Base-by-base conservation (phyloP, 495 filamentous ascomycete species). In the Schizothecium vesticola region DNA sequence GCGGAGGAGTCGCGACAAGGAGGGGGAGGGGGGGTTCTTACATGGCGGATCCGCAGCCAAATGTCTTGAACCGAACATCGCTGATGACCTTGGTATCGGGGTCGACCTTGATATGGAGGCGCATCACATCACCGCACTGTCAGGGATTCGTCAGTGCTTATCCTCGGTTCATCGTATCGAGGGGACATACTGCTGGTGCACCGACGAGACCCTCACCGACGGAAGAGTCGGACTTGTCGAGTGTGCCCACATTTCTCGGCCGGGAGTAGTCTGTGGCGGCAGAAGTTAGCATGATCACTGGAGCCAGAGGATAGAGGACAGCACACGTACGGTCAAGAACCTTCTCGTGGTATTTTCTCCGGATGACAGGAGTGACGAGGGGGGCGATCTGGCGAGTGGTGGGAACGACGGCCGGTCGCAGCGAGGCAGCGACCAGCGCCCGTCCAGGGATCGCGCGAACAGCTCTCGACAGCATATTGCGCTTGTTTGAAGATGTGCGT, bases 161-260 rank as follows among this genome's bases (percentile, higher is more conserved):
- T 57, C 16, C 10, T 19, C 16, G n/a, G 1, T 19, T 58, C 24
- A 3, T 59, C n/a, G n/a, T 10, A 43, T 22, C 12, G 9, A 25
- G 12, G 33, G 33, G 3, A 72, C 74, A n/a, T 76, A 76, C 74
- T 4, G 91, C 91, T 60, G 93, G 94, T n/a, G 95, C 95, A 65
- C 95, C 95, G 60, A 99, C 96, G 58, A 99, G 89, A 6, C 96
- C 96, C 7, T 96, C 97, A 68, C 95, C 96, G n/a, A 99, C 94
- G 67, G 95, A 91, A 59, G 80, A 78, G 73, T 94, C 92, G 64
- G 86, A 88, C 83, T 96, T 96, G 74, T 88, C 81, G 85, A 99
- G 89, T 61, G 92, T 93, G 36, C 96, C 96, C 69, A 98, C 95
- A 79, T 98, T 97, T 59, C 94, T 91, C 56, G 94, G 94, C 71